Percentiles rank a stretch among this genome's conserved stretches.
Conservation (phyloP, 441 rosid species). For the Adansonia gregorii region DNA sequence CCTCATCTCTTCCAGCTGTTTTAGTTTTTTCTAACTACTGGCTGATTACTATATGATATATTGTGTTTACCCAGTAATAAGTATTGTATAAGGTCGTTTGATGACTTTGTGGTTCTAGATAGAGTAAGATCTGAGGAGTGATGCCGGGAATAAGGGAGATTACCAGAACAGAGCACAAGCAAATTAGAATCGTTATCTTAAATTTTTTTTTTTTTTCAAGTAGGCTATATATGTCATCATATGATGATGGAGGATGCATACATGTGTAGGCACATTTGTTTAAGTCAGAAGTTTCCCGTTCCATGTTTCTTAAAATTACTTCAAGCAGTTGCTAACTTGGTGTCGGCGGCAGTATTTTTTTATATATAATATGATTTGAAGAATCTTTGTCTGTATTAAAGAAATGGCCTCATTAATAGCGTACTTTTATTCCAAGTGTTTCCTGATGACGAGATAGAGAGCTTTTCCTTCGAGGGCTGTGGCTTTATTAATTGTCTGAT, state of each 20-base stretch:
- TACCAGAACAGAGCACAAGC: background rate
- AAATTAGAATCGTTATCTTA: background rate
- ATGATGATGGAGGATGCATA: background rate
- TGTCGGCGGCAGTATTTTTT: background rate
- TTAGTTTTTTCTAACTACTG: background rate
- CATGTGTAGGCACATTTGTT: background rate
- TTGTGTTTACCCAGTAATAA: background rate
- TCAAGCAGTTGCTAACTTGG: conserved; percentile 5
- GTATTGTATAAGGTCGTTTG: background rate
- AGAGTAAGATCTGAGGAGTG: conserved; percentile 10
- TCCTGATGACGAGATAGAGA: background rate
- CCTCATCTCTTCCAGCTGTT: background rate
- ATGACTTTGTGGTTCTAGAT: background rate
- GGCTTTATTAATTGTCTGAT: background rate
- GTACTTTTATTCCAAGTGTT: background rate
- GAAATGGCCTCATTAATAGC: background rate
- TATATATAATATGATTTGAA: background rate
- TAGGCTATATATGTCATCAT: background rate
- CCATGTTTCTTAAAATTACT: conserved; percentile 2
- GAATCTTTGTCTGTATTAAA: background rate
- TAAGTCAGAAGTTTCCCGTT: background rate
- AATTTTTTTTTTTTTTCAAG: background rate
- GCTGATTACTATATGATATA: background rate
- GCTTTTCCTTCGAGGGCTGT: background rate
- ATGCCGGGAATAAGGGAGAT: background rate